These are phyloP conservation scores for Iberis pinnata DNA, from an alignment of 345 rosid genomes.

Conservation along the genomic window DNA sequence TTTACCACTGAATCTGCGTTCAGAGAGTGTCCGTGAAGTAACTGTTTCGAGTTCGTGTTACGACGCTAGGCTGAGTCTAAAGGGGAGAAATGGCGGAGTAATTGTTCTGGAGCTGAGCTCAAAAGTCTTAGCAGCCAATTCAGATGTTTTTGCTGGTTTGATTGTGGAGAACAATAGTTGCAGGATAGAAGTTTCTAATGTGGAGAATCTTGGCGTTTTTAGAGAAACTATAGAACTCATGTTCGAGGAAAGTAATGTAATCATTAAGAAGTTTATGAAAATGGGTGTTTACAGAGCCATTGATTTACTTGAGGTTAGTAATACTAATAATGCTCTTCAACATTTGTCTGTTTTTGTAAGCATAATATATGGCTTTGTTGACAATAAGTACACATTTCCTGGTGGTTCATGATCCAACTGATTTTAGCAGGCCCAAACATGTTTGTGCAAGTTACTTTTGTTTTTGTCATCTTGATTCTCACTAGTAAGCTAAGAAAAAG, in stretches of 20 bases:
- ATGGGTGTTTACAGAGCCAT: conserved; percentile 66
- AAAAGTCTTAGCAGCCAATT: conserved; percentile 51
- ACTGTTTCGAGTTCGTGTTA: conserved; percentile 24
- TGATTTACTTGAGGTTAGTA: conserved; percentile 73
- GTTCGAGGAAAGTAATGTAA: conserved; percentile 56
- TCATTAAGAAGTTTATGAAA: conserved; percentile 48
- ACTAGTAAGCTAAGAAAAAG: conserved; percentile 23
- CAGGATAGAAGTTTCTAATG: conserved; percentile 71
- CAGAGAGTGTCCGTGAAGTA: conserved; percentile 37
- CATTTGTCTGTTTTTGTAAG: no score
- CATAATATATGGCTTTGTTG: neutral
- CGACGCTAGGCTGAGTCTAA: conserved; percentile 65
- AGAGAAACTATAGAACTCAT: conserved; percentile 75
- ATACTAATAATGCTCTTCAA: no score
- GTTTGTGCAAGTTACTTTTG: no score
- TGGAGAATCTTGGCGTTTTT: conserved; percentile 72
- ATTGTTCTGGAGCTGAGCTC: conserved; percentile 68
- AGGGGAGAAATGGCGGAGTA: conserved; percentile 61
- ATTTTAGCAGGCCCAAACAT: no score
- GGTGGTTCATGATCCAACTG: no score
- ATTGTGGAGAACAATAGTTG: conserved; percentile 44
- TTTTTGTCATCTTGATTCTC: neutral
- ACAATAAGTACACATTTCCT: no score
- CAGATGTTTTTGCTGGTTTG: conserved; percentile 51
- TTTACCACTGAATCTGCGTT: conserved; percentile 28